Conservation (phyloP, 371 early-diverging fungal genomes). For the Apophysomyces ossiformis region DNA sequence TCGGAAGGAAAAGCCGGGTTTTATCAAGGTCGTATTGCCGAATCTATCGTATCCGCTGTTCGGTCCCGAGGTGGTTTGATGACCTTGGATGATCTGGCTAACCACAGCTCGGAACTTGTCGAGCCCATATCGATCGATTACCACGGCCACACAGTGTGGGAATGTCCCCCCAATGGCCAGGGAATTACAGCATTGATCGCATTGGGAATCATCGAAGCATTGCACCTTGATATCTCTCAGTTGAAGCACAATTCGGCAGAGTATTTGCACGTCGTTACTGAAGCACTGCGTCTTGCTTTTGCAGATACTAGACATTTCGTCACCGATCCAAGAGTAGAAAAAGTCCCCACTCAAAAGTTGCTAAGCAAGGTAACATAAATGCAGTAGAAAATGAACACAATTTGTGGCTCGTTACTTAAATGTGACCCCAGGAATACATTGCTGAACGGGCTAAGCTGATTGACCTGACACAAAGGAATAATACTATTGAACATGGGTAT, state of each 20-base stretch:
- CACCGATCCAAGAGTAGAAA: constrained; percentile 67
- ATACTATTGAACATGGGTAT: constrained; percentile 55
- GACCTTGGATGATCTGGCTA: constrained; percentile 73
- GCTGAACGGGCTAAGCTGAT: constrained; percentile 60
- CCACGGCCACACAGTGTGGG: constrained; percentile 66
- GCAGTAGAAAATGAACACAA: neutral
- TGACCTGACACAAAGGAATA: constrained; percentile 51
- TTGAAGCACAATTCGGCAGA: constrained; percentile 63
- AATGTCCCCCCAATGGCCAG: constrained; percentile 83
- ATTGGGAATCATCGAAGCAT: constrained; percentile 68
- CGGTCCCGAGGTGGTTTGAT: constrained; percentile 72
- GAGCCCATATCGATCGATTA: constrained; percentile 74
- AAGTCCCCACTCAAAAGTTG: constrained; percentile 54
- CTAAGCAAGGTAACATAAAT: constrained; percentile 48
- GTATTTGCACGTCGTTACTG: constrained; percentile 72
- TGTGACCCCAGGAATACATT: constrained; percentile 56
- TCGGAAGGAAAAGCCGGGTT: constrained; percentile 74
- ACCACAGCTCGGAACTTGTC: constrained; percentile 61
- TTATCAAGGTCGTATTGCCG: constrained; percentile 81
- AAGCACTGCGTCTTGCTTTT: constrained; percentile 76
- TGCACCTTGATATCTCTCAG: constrained; percentile 44
- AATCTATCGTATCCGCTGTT: constrained; percentile 71
- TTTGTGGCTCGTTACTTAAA: neutral
- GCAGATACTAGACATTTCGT: constrained; percentile 74
- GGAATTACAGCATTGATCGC: constrained; percentile 78